Base-by-base conservation (phyloP, 306 rosid genomes). In the Citrullus amarus region DNA sequence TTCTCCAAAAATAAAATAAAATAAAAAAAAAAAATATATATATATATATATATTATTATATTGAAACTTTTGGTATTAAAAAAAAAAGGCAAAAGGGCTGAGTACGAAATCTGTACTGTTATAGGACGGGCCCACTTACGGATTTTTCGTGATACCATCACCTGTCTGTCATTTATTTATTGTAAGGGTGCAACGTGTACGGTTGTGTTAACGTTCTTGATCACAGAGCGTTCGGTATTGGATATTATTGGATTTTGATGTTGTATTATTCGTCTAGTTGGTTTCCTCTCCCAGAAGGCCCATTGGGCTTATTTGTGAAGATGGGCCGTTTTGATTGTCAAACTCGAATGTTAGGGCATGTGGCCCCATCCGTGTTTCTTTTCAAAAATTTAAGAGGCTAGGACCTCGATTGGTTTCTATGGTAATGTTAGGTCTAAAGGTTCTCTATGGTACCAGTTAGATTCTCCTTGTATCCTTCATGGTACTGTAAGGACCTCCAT, bases 71-170 rank as follows among this genome's bases (percentile, higher is more conserved):
- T 56, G 1, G 22, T 9, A 43, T 43, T 46, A 9, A 9, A 62
- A 17, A 15, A 66, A 68, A 68, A 68, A 13, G 16, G 54, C 54
- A 39, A 43, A 39, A 43, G 12, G 36, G 17, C 34, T 9, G 51
- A 69, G 75, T 69, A 69, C 75, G 12, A 69, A 43, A 69, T 69
- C 34, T 11, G 75, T 69, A 69, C 75, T 44, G 75, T 44, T 44
- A 41, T 11, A 41, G 55, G 18, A 43, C 54, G 56, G 55, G 55
- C 38, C 75, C 56, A 69, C 56, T 43, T 41, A 9, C 4, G 16
- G 36, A 59, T 59, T 22, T 59, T 22, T 18, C 12, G 0, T 68
- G 54, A 41, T 68, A 68, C 14, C 50, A 43, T 43, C 34, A 41
- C 54, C 75, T 41, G 34, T 10, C 75, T 68, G 54, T 68, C 54